Base-by-base conservation (phyloP, 2,329 filamentous ascomycete genomes). In the Alternaria solani region DNA sequence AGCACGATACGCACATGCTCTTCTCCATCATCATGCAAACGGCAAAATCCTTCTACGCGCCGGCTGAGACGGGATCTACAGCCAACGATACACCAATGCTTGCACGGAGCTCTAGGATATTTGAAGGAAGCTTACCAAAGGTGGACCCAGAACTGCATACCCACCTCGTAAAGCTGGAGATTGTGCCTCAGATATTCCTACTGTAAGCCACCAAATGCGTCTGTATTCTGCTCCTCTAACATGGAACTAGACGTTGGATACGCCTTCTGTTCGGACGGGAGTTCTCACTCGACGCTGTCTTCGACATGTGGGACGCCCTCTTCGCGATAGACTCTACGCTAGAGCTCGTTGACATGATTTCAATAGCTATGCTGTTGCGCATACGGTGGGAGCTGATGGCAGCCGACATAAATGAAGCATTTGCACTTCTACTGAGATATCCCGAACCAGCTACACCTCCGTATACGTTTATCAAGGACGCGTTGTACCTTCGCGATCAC, bases 121-220 rank as follows among this genome's bases (percentile, higher is more conserved):
- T 98, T 74, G 89, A 96, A 70, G 86, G 91, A 28, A 89, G 92
- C 52, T 82, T 99, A 44, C 87, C 88, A 59, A 89, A 88, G 65
- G 84, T 93, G 30, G 95, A 98, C 74, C 89, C 91, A n/a, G 90
- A 93, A 72, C 85, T 98, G 28, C 90, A 92, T 14, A 83, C 84
- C 25, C 94, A 98, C 76, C 84, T 99, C 18, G 89, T 89, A 59
- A 86, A 88, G 61, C 89, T 97, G 47, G 94, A 97, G 61, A 89
- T 99, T 62, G 81, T 97, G n/a, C 95, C 95, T 1, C 95, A 99
- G 71, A 94, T 99, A 51, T 99, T 98, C 74, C 82, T 98, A 25
- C 96, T 98, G 91, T 95, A 80, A 77, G 86, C 54, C 12, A 18
- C 11, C 23, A 14, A 23, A 26, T 43, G 1, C 4, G 30, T n/a